phyloP scores from a whole-genome alignment of 1,284 basidiomycete species.

The Papiliotrema terrestris region DNA sequence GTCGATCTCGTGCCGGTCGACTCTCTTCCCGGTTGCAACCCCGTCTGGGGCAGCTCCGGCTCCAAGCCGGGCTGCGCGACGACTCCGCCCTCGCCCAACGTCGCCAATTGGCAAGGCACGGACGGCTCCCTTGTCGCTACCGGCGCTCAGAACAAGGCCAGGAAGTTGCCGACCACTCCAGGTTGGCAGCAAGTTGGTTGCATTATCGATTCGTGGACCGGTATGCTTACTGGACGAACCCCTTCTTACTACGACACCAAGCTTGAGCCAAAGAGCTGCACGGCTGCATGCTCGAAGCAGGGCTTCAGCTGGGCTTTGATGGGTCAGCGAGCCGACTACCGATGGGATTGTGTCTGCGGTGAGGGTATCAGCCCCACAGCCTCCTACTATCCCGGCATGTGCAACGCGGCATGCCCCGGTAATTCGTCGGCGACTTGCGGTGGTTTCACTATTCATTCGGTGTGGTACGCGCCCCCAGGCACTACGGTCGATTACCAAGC shows the following conservation, averaged over 20 bases:
- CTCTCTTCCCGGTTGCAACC: conserved; percentile 32
- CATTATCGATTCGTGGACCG: conserved; percentile 9
- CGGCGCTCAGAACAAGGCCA: conserved; percentile 7
- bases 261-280: conserved; percentile 15
- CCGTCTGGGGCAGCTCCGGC: conserved; percentile 19
- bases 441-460: conserved; percentile 3
- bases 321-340: neutral
- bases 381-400: conserved; percentile 17
- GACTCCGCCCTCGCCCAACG: conserved; percentile 14
- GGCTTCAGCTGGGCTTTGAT: conserved; percentile 16
- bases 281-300: conserved; percentile 13
- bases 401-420: conserved; percentile 30
- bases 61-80: conserved; percentile 25
- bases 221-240: conserved; percentile 1
- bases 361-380: conserved; percentile 13
- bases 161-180: conserved; percentile 14
- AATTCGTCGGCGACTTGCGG: conserved; percentile 30
- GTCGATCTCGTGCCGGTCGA: conserved; percentile 19
- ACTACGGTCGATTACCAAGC: neutral
- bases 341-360: conserved; percentile 21
- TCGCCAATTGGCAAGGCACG: conserved; percentile 19
- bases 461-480: conserved; percentile 4
- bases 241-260: conserved; percentile 4
- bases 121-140: conserved; percentile 20
- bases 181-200: conserved; percentile 32